Evolutionary conservation across 2,329 filamentous ascomycete species (phyloP).

Genomic region (Sclerotinia glacialis): DNA sequence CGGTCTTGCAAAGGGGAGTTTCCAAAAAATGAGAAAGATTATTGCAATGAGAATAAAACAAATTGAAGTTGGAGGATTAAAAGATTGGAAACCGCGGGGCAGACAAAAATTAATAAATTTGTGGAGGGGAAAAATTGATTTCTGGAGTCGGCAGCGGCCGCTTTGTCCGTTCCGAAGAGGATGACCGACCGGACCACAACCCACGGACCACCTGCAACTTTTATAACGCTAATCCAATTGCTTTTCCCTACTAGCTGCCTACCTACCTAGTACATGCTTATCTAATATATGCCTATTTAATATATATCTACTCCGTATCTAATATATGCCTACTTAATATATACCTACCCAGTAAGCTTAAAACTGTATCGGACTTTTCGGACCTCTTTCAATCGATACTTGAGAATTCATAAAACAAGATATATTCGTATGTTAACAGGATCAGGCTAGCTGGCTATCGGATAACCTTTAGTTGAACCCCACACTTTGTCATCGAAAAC

Average conservation of each 20-base stretch:
- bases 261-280: too few relatives aligned
- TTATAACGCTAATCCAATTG: background rate
- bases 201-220: too few relatives aligned
- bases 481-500: constrained; percentile 12
- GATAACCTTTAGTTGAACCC: background rate
- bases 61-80: background rate
- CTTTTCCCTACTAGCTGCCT: background rate
- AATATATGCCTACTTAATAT: too few relatives aligned
- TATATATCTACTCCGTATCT: too few relatives aligned
- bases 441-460: background rate
- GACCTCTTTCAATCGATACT: background rate
- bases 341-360: too few relatives aligned
- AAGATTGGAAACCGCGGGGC: background rate
- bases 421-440: background rate
- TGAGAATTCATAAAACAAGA: background rate
- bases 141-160: background rate
- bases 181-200: background rate
- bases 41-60: background rate
- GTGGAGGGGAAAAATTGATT: constrained; percentile 11
- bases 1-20: background rate
- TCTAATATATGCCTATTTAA: too few relatives aligned
- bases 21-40: background rate
- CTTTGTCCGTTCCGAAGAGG: background rate
- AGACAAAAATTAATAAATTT: background rate
- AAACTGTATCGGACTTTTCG: background rate